phyloP scores from a whole-genome alignment of 768 basidiomycete genomes.

The Tricholoma bakamatsutake region DNA sequence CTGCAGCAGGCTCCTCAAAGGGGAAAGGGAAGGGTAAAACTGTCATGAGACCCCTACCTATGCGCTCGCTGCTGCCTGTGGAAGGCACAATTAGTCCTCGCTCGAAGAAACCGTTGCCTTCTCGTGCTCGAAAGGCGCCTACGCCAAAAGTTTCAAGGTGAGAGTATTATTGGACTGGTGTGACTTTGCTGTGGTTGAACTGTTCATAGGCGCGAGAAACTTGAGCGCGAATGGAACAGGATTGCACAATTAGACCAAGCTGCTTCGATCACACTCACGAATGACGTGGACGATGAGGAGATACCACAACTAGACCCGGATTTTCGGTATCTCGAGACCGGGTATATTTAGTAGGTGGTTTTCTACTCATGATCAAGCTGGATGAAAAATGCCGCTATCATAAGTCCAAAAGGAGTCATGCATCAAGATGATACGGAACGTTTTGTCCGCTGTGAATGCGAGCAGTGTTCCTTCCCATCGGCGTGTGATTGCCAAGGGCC shows the following conservation, averaged over 20 bases:
- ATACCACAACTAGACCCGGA: constrained; percentile 34
- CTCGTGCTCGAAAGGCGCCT: constrained; percentile 3
- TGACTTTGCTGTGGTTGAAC: background rate
- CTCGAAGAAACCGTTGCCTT: background rate
- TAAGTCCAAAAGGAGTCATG: constrained; percentile 13
- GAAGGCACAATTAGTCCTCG: background rate
- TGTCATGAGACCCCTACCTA: background rate
- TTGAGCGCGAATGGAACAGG: constrained; percentile 30
- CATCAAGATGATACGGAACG: constrained; percentile 20
- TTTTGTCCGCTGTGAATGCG: constrained; percentile 42
- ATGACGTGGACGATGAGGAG: constrained; percentile 38
- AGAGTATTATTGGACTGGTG: background rate
- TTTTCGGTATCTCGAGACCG: constrained; percentile 50
- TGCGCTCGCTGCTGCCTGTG: background rate
- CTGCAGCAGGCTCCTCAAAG: background rate
- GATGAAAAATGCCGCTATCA: background rate
- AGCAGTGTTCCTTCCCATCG: constrained; percentile 24
- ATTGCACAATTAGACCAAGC: constrained; percentile 22
- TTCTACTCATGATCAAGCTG: background rate
- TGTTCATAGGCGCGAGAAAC: constrained; percentile 16
- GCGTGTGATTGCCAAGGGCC: constrained; percentile 44
- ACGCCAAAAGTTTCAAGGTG: background rate
- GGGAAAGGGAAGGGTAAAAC: background rate
- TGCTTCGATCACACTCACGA: constrained; percentile 30
- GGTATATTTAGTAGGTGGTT: constrained; percentile 41